Conservation (phyloP, 805 yeast species). For the Metschnikowia koreensis region DNA sequence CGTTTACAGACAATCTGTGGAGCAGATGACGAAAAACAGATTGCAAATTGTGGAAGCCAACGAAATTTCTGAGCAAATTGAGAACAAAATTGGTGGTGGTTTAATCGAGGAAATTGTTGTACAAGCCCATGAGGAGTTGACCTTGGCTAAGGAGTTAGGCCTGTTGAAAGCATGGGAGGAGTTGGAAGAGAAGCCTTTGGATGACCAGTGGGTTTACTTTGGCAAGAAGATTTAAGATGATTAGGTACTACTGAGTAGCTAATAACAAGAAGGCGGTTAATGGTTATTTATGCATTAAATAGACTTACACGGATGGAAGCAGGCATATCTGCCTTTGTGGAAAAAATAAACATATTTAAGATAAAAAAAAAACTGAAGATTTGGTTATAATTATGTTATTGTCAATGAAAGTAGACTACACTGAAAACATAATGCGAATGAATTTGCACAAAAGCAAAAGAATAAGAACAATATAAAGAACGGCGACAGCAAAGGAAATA, state of each 20-base stretch:
- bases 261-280: background rate
- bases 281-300: background rate
- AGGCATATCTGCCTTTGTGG: background rate
- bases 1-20: slow-evolving; percentile 74
- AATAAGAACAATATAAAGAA: too few relatives aligned
- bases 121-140: slow-evolving; percentile 80
- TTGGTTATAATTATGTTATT: too few relatives aligned
- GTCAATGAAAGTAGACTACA: too few relatives aligned
- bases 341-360: background rate
- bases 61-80: slow-evolving; percentile 64
- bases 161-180: slow-evolving; percentile 76
- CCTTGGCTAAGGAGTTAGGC: slow-evolving; percentile 64
- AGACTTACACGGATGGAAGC: background rate
- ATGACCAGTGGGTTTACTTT: slow-evolving; percentile 82
- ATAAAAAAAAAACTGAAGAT: background rate
- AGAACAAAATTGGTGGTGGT: slow-evolving; percentile 74
- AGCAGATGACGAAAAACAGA: slow-evolving; percentile 68
- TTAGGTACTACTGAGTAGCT: background rate
- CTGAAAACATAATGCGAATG: too few relatives aligned
- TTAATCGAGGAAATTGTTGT: slow-evolving; percentile 77
- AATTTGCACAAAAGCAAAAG: too few relatives aligned
- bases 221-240: slow-evolving; percentile 52
- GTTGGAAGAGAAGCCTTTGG: slow-evolving; percentile 72
- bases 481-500: background rate
- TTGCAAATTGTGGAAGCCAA: slow-evolving; percentile 60